These are phyloP conservation scores for Aphanocladium album DNA, from an alignment of 2,329 filamentous ascomycete species.

Conservation along the genomic window DNA sequence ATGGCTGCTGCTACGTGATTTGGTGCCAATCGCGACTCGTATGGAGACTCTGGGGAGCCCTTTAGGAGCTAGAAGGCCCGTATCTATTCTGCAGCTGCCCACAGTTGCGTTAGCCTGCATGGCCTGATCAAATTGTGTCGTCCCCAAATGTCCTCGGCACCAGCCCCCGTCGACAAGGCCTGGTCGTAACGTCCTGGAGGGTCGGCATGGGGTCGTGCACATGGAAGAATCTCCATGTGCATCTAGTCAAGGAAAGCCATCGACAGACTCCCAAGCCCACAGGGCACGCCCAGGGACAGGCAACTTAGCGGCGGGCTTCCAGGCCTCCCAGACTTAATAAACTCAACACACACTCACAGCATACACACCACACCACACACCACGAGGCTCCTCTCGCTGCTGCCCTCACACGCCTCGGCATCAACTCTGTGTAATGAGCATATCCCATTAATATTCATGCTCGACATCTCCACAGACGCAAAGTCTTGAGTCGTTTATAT, in stretches of 20 bases:
- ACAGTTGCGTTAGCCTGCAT: slow-evolving; percentile 7
- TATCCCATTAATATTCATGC: slow-evolving; percentile 13
- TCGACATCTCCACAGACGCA: neutral
- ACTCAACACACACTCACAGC: slow-evolving; percentile 4
- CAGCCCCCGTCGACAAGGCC: slow-evolving; percentile 6
- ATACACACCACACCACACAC: slow-evolving; percentile 8
- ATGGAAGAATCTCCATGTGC: slow-evolving; percentile 14
- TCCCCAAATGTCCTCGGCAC: slow-evolving; percentile 8
- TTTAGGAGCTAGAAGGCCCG: neutral
- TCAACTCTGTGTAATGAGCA: slow-evolving; percentile 13
- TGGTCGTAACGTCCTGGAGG: neutral
- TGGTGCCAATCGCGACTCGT: slow-evolving; percentile 12
- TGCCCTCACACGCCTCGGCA: slow-evolving; percentile 5
- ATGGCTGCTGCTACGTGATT: slow-evolving; percentile 3
- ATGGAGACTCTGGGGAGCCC: slow-evolving; percentile 8
- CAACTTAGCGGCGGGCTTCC: neutral
- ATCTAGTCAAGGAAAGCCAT: slow-evolving; percentile 11
- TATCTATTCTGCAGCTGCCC: neutral
- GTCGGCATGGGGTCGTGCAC: slow-evolving; percentile 8
- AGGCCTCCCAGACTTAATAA: neutral
- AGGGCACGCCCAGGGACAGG: neutral
- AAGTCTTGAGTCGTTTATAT: slow-evolving; percentile 13
- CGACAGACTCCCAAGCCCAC: slow-evolving; percentile 5
- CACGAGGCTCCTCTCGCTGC: neutral
- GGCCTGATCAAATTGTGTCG: slow-evolving; percentile 7